Evolutionary conservation across 1,284 basidiomycete species (phyloP), one percentile per base, ranked within the genome.

Genomic region (Ganoderma lingzhi): DNA sequence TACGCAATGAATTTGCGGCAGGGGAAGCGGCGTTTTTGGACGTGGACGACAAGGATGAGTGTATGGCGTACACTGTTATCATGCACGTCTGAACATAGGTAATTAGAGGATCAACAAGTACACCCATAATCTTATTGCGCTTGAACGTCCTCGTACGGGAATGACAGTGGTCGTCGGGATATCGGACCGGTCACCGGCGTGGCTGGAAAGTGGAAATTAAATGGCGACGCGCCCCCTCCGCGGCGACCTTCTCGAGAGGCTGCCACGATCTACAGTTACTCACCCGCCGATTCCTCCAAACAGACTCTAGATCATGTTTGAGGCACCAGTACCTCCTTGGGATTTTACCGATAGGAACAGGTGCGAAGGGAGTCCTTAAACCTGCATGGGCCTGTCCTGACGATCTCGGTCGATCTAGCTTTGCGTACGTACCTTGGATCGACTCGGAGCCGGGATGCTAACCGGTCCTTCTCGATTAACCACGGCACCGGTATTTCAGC

Each of bases 401-500:
- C 60, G 37, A 58, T 58, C 58, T 60, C 28, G 17, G n/a, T 41
- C 39, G 44, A 62, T 64, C n/a, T 51, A 74, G 76, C 66, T 77
- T 77, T 59, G 71, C 76, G 76, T 77, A 59, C 48, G 75, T 71
- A 15, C 45, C 44, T 32, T 45, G 39, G 28, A 62, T 53, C 58
- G 30, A 35, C n/a, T 23, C 28, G 23, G 23, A 35, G 28, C 30
- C 28, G 23, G 23, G 10, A 32, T 6, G 35, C 9, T 59, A n/a
- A 23, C 19, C 19, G 12, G 1, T 17, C 8, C 8, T 12, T 28
- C 35, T 17, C n/a, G 39, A 28, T 48, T 41, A 2, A 17, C 9
- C 51, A 30, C 28, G 5, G 37, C 17, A 15, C 32, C 14, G 30
- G 41, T 2, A 12, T 2, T 2, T 17, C 68, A 93, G 89, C 63